Conservation (phyloP, 2,329 filamentous ascomycete genomes). For the Talaromyces sp. region DNA sequence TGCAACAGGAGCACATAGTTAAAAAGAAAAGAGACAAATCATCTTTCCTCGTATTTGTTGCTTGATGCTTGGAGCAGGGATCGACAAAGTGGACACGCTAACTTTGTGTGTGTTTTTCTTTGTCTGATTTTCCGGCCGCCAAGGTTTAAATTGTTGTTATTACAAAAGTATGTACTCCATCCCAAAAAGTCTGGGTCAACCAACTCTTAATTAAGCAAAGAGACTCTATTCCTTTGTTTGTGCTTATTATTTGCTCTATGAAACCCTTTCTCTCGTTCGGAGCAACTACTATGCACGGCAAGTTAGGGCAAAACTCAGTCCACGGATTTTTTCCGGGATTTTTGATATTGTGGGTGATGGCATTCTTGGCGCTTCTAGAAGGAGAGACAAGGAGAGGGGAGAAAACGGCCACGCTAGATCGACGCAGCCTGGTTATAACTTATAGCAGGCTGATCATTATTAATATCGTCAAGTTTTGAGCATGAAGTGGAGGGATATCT, state of each 20-base stretch:
- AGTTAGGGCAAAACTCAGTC: not conserved
- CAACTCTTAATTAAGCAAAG: too few relatives aligned
- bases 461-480: too few relatives aligned
- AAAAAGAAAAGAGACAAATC: not conserved
- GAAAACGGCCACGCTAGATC: not conserved
- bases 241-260: not conserved
- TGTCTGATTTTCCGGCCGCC: not conserved
- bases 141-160: not conserved
- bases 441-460: too few relatives aligned
- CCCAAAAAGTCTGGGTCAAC: too few relatives aligned
- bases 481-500: too few relatives aligned
- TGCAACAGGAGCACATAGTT: not conserved
- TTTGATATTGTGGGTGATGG: not conserved
- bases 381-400: not conserved
- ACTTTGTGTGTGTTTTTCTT: not conserved
- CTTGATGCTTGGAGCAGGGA: not conserved
- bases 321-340: not conserved
- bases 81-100: not conserved
- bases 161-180: too few relatives aligned
- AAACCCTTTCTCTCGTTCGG: not conserved
- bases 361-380: not conserved
- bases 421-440: not conserved
- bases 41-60: not conserved
- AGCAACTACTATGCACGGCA: not conserved
- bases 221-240: too few relatives aligned